Evolutionary conservation across 139 green algal species (phyloP).

Genomic region (Picochlorum costavermella): DNA sequence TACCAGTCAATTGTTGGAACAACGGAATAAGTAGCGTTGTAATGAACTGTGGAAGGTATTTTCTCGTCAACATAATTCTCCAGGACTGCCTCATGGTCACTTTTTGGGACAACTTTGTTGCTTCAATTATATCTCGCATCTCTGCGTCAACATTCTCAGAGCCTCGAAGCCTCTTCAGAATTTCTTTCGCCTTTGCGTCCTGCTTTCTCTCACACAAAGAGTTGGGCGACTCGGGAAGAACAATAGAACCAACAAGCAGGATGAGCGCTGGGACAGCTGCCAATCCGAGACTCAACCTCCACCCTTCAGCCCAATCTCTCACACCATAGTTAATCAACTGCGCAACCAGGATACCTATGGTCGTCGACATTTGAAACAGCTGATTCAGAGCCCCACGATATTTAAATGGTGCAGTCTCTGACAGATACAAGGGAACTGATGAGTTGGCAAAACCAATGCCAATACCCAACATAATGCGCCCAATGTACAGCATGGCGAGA

Average conservation of each 20-base stretch:
- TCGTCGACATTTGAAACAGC: constrained; percentile 29
- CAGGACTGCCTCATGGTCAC: too few relatives aligned
- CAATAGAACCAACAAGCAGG: constrained; percentile 34
- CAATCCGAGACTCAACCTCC: constrained; percentile 25
- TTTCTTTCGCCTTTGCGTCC: not conserved
- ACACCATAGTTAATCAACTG: constrained; percentile 35
- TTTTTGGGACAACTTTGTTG: too few relatives aligned
- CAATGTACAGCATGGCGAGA: constrained; percentile 60
- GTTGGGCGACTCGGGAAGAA: constrained; percentile 71
- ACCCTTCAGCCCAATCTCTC: constrained; percentile 11
- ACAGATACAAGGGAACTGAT: constrained; percentile 21
- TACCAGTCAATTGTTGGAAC: constrained; percentile 60
- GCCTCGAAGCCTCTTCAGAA: not conserved
- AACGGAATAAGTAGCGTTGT: constrained; percentile 36
- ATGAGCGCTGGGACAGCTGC: constrained; percentile 23
- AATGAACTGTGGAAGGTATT: constrained; percentile 46
- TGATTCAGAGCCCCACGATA: constrained; percentile 27
- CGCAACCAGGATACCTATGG: constrained; percentile 31
- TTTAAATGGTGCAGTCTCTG: constrained; percentile 19
- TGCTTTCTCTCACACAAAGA: constrained; percentile 52
- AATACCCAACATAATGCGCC: constrained; percentile 61
- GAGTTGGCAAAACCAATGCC: constrained; percentile 60
- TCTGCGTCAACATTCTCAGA: constrained; percentile 13
- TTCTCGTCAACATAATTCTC: not conserved
- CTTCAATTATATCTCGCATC: constrained; percentile 31